Evolutionary conservation across 495 filamentous ascomycete genomes (phyloP), one percentile per base, ranked within the genome.

Genomic region (Podospora anserina): DNA sequence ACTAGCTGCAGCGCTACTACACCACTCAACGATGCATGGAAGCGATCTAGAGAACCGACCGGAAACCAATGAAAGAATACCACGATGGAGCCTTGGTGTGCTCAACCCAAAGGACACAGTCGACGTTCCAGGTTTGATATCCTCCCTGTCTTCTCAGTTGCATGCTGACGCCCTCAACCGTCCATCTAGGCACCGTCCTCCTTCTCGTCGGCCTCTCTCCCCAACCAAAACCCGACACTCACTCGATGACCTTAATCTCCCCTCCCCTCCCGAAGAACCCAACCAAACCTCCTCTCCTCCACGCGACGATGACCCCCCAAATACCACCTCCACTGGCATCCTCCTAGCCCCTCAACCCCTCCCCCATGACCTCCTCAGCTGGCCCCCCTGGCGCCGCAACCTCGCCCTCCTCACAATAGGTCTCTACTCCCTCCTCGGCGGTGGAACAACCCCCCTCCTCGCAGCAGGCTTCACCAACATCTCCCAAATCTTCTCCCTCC

Each of bases 391-490:
- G 90, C 86, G 92, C 34, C 82, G 94, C 77, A 92, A 97, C 80
- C 23, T 23, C 23, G 73, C 86, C 30, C 92, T 94, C 0, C 78
- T 99, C 70, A 67, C 96, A 6, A 94, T 99, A 7, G 94, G 95
- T 0, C 90, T 96, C 71, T 97, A 95, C 78, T 96, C 91, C 74
- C 88, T 97, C 85, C 81, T 97, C 66, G 95, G 94, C 65, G 94
- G 95, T 16, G 94, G 94, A 32, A 96, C 96, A 84, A 97, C 94
- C 0, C 90, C 94, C 0, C 83, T 97, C 28, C 82, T 99, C 7
- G 94, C 95, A 0, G 95, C 94, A 3, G 94, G 94, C 7, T 97
- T 99, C 78, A 88, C 85, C 19, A 81, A 95, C 56, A 91, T 99
- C 26, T 90, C 94, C n/a, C 66, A 80, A 0, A 79, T 82, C 32